Evolutionary conservation across 257 asterid genomes (phyloP), one percentile per base, ranked within the genome.

Genomic region (Orobanche coerulescens): DNA sequence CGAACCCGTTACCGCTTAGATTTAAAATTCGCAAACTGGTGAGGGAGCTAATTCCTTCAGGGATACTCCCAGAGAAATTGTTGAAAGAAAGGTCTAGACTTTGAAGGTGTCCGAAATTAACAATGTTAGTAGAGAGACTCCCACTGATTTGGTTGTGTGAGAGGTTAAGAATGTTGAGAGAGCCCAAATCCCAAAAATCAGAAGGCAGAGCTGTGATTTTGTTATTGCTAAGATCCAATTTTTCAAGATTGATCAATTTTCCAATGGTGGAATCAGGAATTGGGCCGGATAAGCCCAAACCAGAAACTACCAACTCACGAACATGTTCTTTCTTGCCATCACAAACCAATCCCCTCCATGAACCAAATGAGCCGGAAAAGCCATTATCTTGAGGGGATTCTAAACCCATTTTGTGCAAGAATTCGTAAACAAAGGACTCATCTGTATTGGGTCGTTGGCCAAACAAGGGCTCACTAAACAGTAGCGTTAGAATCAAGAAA

Each of bases 161-260:
- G 58, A 92, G 80, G 73, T 88, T 86, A 22, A 92, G 87, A 66
- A 53, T 57, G 63, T 65, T 75, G 55, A 92, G 81, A 7, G 78
- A 76, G 34, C 95, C 93, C 77, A 92, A 80, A 76, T 95, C 86
- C 95, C 95, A 92, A 43, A 92, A 82, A 84, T 92, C 98, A 75
- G 94, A 82, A 50, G 98, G 84, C 63, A 88, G 52, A 65, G 52
- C 73, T 61, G 87, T 81, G 73, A 92, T 82, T 26, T 62, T 82
- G 74, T 92, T 92, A 63, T 71, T 69, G 75, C 98, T 92, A 56
- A 92, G 93, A 81, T 92, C 98, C 83, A 92, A 80, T 65, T 62
- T 11, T 53, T 84, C 71, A 39, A 92, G 85, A 70, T 72, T 84
- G 42, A 52, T 46, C 76, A 92, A 78, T 65, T 92, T 92, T 42